Conservation (phyloP, 129 eudicot genomes). For the Pseudognaphalium luteoalbum region DNA sequence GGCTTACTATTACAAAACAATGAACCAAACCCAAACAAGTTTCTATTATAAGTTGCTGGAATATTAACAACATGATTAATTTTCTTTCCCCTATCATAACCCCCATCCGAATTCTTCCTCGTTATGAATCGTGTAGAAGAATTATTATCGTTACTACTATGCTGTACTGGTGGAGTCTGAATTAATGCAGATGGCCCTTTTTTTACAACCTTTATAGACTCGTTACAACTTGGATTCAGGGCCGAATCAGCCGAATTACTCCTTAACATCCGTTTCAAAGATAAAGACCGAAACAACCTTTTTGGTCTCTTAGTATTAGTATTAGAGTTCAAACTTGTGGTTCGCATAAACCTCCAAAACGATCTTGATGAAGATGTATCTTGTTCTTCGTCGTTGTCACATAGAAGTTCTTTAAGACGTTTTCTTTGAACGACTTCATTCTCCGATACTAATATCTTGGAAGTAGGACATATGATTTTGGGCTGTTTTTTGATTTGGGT, state of each 20-base stretch:
- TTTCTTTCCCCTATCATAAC: conserved; percentile 31
- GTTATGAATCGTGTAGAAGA: conserved; percentile 33
- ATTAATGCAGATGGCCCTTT: conserved; percentile 36
- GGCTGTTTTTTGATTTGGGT: conserved; percentile 46
- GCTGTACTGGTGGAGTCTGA: background rate
- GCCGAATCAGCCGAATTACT: conserved; percentile 70
- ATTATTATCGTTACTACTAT: conserved; percentile 25
- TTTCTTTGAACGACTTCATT: conserved; percentile 38
- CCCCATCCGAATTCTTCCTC: conserved; percentile 32
- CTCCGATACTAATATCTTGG: background rate
- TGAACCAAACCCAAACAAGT: conserved; percentile 68
- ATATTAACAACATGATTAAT: conserved; percentile 68
- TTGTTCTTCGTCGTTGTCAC: conserved; percentile 33
- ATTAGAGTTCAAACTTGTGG: conserved; percentile 61
- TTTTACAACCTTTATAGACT: conserved; percentile 24
- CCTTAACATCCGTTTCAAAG: conserved; percentile 45
- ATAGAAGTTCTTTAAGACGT: conserved; percentile 63
- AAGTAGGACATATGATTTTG: background rate
- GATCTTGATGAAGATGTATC: conserved; percentile 45
- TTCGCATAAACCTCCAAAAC: conserved; percentile 76
- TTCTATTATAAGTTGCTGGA: conserved; percentile 52
- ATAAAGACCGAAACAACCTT: conserved; percentile 49
- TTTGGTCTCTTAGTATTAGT: conserved; percentile 35
- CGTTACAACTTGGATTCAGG: conserved; percentile 37
- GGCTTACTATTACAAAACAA: conserved; percentile 63